Base-by-base conservation (phyloP, 805 yeast species). In the Yamadazyma philogaea region DNA sequence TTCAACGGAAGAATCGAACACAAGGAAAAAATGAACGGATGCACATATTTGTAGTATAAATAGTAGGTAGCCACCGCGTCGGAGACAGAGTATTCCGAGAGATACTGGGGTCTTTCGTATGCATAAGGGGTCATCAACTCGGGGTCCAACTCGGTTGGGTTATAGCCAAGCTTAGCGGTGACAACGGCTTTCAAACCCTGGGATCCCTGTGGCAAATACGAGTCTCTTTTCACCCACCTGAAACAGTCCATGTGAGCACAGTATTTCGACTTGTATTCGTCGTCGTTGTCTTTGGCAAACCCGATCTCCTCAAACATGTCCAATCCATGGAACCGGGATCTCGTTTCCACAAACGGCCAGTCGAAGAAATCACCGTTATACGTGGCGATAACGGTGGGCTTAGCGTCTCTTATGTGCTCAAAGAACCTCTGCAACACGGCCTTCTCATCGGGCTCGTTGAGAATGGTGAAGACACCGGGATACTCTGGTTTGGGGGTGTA, bases 61-160 rank as follows among this genome's bases (percentile, higher is more conserved):
- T 93, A 93, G 60, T 90, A 93, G 0, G 99, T 93, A 4, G 99
- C 99, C 30, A 95, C 99, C 10, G 99, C 99, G 74, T 93, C 99
- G 44, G 99, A 95, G 20, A 93, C 99, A 0, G 99, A 95, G 63
- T 93, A 93, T 59, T 95, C 99, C 0, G 99, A 88, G 39, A 93
- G 65, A 3, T 84, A 67, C 56, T 93, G 98, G 1, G 99, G 99
- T 53, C 84, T 79, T 55, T 90, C 96, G 51, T 83, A 80, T 3
- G 99, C 99, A 61, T 91, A 93, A 0, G 97, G 97, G 0, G 97
- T 89, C 99, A 93, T 93, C 38, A 90, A 69, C 64, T 93, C 99
- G 0, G 99, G 99, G 54, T 93, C 99, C 45, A 93, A 71, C 64
- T 93, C 99, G 12, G 90, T 82, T 4, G 99, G 99, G 57, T 91